Base-by-base conservation (phyloP, 1,284 basidiomycete species). In the Cerioporus squamosus region DNA sequence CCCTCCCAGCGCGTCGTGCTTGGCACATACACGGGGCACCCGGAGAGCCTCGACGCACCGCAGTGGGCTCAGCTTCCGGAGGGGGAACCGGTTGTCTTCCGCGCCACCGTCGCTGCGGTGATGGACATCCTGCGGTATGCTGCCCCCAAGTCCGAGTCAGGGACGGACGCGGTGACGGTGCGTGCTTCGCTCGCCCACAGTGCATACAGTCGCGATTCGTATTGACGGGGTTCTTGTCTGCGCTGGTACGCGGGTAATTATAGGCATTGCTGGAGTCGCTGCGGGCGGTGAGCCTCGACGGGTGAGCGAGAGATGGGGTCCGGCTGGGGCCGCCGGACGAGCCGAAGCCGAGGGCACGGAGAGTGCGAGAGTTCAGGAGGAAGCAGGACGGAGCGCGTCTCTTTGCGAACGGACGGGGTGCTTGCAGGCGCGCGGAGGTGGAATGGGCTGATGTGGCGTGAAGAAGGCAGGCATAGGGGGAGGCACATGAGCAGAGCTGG, bases 31-130 rank as follows among this genome's bases (percentile, higher is more conserved):
- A 24, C 46, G 20, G 62, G 64, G 20, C 44, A 56, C 59, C 43
- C 53, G 38, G 56, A 55, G 39, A 59, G 54, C 48, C 51, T 62
- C 33, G 54, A 62, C 48, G 65, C 63, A 18, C 65, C 63, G 15
- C 57, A 60, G 23, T 68, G 66, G 66, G 40, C 57, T 10, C 26
- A 8, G 22, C 59, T 59, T 23, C 55, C 56, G 24, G 36, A 53
- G 20, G 63, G 49, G 39, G 50, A 53, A 44, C 55, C 57, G 24
- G 42, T 53, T 9, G 60, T 55, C 39, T 66, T 68, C 59, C 60
- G 55, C 22, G 54, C 59, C 20, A 57, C 44, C 49, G 49, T 48
- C 36, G 46, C 58, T 6, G 62, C 47, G 7, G 52, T 68, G 39
- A 42, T 51, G 23, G 53, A 58, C 12, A 29, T 64, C 15, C 39